Percentiles rank a stretch among this genome's conserved stretches.
Evolutionary conservation across 352 stramenopile genomes (phyloP).

Genomic region (Pythium myriotylum): DNA sequence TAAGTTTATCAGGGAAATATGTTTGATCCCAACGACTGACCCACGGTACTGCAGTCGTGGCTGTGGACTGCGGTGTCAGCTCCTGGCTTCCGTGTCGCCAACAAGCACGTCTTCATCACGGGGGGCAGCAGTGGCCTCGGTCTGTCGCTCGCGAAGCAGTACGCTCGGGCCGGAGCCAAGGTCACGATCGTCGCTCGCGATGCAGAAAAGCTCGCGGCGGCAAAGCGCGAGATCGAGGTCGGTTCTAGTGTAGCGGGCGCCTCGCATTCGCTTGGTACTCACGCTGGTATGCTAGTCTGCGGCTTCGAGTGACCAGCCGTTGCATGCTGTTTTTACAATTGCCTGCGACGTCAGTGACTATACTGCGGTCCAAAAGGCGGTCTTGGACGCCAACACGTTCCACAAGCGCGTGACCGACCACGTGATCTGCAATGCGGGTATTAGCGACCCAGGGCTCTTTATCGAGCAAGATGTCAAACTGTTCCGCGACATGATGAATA

Average conservation of each 20-base stretch:
- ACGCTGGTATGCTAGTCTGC: too few species aligned
- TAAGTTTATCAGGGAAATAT: too few species aligned
- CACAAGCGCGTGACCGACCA: conserved; percentile 54
- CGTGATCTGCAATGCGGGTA: conserved; percentile 45
- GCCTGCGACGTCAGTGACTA: conserved; percentile 43
- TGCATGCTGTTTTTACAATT: conserved; percentile 35
- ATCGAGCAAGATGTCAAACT: conserved; percentile 45
- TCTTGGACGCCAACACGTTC: conserved; percentile 45
- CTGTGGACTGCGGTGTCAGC: conserved; percentile 17
- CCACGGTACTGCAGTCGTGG: too few species aligned
- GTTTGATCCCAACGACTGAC: too few species aligned
- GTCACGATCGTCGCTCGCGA: conserved; percentile 45
- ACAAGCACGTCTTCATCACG: conserved; percentile 61
- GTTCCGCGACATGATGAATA: conserved; percentile 44
- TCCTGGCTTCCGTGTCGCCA: conserved; percentile 46
- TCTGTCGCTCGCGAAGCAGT: conserved; percentile 61
- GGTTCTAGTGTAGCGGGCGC: too few species aligned
- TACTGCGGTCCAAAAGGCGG: conserved; percentile 40
- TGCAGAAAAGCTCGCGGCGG: conserved; percentile 23
- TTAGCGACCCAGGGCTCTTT: conserved; percentile 41
- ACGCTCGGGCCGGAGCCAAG: conserved; percentile 47
- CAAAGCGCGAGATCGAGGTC: conserved; percentile 18
- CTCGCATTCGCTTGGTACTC: too few species aligned
- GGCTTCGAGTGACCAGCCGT: not conserved
- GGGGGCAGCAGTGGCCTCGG: conserved; percentile 42